Conservation (phyloP, 2,329 filamentous ascomycete genomes). For the Davidsoniella neocaledoniae region DNA sequence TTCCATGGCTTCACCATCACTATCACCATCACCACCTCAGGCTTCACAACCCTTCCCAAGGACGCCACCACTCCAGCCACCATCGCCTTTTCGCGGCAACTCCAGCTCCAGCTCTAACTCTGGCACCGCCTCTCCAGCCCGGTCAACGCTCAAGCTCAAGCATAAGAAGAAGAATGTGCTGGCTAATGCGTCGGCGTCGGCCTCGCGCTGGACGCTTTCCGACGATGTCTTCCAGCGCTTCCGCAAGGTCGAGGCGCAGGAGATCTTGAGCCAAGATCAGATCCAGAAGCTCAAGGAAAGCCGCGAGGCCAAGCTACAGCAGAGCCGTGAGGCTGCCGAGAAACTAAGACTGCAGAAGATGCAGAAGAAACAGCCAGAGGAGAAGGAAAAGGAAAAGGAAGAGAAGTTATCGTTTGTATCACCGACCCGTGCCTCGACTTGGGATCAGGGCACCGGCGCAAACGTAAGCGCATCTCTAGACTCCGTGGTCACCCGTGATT, state of each 20-base stretch:
- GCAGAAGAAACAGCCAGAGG: neutral
- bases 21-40: neutral
- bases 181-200: slow-evolving; percentile 11
- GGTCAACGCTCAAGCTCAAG: slow-evolving; percentile 3
- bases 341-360: neutral
- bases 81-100: neutral
- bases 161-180: slow-evolving; percentile 3
- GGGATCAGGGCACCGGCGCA: neutral
- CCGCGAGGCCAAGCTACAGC: slow-evolving; percentile 14
- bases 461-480: neutral
- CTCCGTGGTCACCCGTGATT: slow-evolving; percentile 16
- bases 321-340: slow-evolving; percentile 13
- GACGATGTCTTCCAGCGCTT: slow-evolving; percentile 41
- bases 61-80: slow-evolving; percentile 2
- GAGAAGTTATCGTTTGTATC: neutral
- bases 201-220: slow-evolving; percentile 34
- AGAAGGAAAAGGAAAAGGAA: slow-evolving; percentile 18
- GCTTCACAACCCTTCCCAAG: slow-evolving; percentile 3
- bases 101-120: neutral
- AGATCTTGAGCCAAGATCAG: slow-evolving; percentile 38
- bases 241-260: slow-evolving; percentile 37
- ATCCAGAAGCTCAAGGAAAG: slow-evolving; percentile 29
- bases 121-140: too few species aligned
- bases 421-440: neutral
- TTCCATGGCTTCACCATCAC: neutral